A percentile compares a stretch with the other conserved stretches of the same genome.
phyloP scores from a whole-genome alignment of 495 filamentous ascomycete genomes.

The Niebla homalea region DNA sequence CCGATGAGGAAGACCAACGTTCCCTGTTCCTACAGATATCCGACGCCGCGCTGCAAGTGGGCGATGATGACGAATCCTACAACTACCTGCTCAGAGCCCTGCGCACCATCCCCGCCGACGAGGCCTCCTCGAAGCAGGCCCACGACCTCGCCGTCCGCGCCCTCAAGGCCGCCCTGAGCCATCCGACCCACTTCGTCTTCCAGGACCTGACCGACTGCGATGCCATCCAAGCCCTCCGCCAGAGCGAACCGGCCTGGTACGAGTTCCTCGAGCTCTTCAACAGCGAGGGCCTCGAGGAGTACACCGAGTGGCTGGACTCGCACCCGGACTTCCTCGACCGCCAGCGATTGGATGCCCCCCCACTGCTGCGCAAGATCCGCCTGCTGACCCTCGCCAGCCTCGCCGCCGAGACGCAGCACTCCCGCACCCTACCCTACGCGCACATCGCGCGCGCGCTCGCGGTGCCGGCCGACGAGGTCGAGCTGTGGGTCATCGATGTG shows the following conservation, averaged over 20 bases:
- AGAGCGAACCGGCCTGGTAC: constrained; percentile 59
- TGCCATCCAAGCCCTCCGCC: constrained; percentile 70
- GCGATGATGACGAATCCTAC: constrained; percentile 68
- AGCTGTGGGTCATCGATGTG: constrained; percentile 97
- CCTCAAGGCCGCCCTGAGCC: constrained; percentile 64
- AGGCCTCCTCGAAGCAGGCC: constrained; percentile 54
- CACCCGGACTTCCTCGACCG: constrained; percentile 70
- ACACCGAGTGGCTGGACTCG: constrained; percentile 64
- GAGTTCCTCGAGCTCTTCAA: constrained; percentile 93
- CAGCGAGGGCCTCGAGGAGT: constrained; percentile 83
- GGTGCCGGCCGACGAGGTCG: constrained; percentile 68
- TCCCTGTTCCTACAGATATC: constrained; percentile 68
- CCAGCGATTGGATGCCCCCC: constrained; percentile 46
- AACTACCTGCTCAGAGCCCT: constrained; percentile 71
- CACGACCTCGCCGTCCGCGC: constrained; percentile 74
- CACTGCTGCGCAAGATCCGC: constrained; percentile 77
- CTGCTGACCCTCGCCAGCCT: constrained; percentile 84
- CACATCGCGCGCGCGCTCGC: constrained; percentile 71
- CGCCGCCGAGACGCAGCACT: constrained; percentile 58
- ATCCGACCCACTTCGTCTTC: constrained; percentile 78
- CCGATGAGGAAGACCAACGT: constrained; percentile 65
- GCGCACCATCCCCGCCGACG: constrained; percentile 64
- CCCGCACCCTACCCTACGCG: constrained; percentile 72
- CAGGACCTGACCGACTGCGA: constrained; percentile 80
- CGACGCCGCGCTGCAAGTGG: constrained; percentile 60